A percentile compares a stretch with the other conserved stretches of the same genome.
Conservation (phyloP, 2,329 filamentous ascomycete genomes). For the Fusarium xylarioides region DNA sequence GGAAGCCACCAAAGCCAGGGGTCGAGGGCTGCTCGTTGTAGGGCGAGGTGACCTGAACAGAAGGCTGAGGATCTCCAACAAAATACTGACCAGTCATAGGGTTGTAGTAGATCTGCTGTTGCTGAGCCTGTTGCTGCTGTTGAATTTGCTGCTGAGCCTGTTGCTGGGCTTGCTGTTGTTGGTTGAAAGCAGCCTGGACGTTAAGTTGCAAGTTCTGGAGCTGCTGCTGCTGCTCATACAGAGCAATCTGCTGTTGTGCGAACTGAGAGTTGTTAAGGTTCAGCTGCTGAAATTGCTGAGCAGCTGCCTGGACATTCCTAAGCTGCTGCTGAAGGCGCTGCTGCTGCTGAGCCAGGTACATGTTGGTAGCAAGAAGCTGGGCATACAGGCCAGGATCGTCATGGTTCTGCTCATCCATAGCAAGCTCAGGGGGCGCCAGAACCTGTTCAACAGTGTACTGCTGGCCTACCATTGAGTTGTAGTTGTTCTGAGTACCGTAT, state of each 20-base stretch:
- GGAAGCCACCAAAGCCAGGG: conserved; percentile 45
- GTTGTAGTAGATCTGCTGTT: conserved; percentile 86
- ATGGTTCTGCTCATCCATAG: conserved; percentile 74
- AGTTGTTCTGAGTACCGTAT: conserved; percentile 50
- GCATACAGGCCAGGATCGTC: conserved; percentile 87
- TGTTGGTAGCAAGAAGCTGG: conserved; percentile 88
- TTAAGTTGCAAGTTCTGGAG: conserved; percentile 51
- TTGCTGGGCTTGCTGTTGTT: conserved; percentile 52
- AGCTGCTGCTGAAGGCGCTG: conserved; percentile 95
- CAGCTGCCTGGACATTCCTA: conserved; percentile 81
- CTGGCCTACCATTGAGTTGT: conserved; percentile 49
- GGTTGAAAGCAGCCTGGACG: conserved; percentile 49
- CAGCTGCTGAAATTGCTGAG: conserved; percentile 83
- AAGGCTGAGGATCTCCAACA: conserved; percentile 70
- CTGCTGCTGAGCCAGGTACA: conserved; percentile 93
- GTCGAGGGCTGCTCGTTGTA: conserved; percentile 57
- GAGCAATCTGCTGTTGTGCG: conserved; percentile 58
- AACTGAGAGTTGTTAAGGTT: conserved; percentile 67
- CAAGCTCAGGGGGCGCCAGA: conserved; percentile 81
- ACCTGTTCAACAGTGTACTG: conserved; percentile 88
- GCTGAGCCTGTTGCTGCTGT: conserved; percentile 54
- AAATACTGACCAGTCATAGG: conserved; percentile 87
- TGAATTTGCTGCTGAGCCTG: conserved; percentile 62
- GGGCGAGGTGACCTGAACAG: conserved; percentile 51
- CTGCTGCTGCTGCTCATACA: conserved; percentile 57